These are phyloP conservation scores for Litsea cubeba DNA, from an alignment of 164 flowering plant genomes.

Conservation along the genomic window DNA sequence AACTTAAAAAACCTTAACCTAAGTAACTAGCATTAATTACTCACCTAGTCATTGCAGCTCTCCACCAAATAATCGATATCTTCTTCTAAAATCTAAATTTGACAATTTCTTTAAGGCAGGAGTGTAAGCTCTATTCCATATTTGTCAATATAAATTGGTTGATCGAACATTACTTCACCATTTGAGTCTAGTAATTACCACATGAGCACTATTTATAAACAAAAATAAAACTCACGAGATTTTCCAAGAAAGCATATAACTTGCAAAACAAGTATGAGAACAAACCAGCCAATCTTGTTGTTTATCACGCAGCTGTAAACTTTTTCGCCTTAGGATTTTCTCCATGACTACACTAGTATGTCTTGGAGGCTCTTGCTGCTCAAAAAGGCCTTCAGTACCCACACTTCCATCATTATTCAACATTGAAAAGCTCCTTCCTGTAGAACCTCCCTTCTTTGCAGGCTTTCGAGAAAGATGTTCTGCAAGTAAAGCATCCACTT, in stretches of 20 bases:
- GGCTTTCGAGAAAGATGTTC: slow-evolving; percentile 54
- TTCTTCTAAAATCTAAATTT: no score
- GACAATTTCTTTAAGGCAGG: no score
- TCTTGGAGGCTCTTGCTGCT: slow-evolving; percentile 48
- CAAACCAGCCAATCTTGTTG: slow-evolving; percentile 88
- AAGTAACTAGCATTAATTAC: no score
- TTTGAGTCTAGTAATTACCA: no score
- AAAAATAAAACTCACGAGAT: no score
- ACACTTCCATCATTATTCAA: slow-evolving; percentile 50
- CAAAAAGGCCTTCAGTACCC: slow-evolving; percentile 61
- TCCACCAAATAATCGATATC: no score
- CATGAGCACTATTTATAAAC: no score
- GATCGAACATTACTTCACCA: no score
- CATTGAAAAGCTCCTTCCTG: slow-evolving; percentile 37
- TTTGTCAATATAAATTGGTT: no score
- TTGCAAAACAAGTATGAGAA: slow-evolving; percentile 2
- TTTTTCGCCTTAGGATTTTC: slow-evolving; percentile 49
- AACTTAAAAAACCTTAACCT: no score
- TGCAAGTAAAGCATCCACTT: slow-evolving; percentile 55
- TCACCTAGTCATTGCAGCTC: no score
- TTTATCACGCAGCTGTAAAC: slow-evolving; percentile 56
- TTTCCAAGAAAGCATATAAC: not conserved
- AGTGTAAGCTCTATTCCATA: no score
- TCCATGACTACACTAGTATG: slow-evolving; percentile 47
- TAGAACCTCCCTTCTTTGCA: slow-evolving; percentile 22